These are phyloP conservation scores for Colletotrichum plurivorum DNA, from an alignment of 2,329 filamentous ascomycete genomes.

Conservation along the genomic window DNA sequence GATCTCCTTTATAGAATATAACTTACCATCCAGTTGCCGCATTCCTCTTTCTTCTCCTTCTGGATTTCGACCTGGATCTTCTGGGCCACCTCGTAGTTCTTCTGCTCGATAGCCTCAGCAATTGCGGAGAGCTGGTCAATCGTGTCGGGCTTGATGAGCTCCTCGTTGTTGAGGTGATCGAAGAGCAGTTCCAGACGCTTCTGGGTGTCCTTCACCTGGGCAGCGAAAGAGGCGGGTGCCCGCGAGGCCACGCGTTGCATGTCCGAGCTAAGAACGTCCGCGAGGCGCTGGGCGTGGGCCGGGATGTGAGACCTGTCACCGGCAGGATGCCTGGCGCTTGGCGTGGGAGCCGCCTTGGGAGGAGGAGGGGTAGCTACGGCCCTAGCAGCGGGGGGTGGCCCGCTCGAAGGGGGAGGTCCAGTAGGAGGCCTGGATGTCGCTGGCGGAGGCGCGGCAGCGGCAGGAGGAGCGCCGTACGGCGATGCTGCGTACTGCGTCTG, in stretches of 20 bases:
- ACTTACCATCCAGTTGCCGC: slow-evolving; percentile 89
- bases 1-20: background rate
- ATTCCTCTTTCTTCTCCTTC: slow-evolving; percentile 83
- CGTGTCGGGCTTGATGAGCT: slow-evolving; percentile 86
- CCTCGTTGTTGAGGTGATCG: slow-evolving; percentile 96
- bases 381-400: slow-evolving; percentile 43
- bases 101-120: slow-evolving; percentile 75
- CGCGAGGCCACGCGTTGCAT: slow-evolving; percentile 90
- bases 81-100: slow-evolving; percentile 78
- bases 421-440: slow-evolving; percentile 54
- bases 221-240: slow-evolving; percentile 87
- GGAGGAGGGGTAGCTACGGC: slow-evolving; percentile 61
- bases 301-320: slow-evolving; percentile 95
- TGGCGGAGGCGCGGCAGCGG: slow-evolving; percentile 38
- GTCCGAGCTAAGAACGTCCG: slow-evolving; percentile 84
- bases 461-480: slow-evolving; percentile 60
- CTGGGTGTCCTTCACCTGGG: slow-evolving; percentile 93
- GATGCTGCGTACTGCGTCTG: slow-evolving; percentile 74
- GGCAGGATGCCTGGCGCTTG: slow-evolving; percentile 79
- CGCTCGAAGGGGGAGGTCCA: slow-evolving; percentile 58
- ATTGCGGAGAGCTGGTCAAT: slow-evolving; percentile 76
- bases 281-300: slow-evolving; percentile 79
- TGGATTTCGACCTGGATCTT: slow-evolving; percentile 82
- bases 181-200: slow-evolving; percentile 95
- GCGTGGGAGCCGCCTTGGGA: slow-evolving; percentile 63